A percentile compares a stretch with the other conserved stretches of the same genome.
Evolutionary conservation across 1,284 basidiomycete species (phyloP).

Genomic region (Cystobasidium pallidum): DNA sequence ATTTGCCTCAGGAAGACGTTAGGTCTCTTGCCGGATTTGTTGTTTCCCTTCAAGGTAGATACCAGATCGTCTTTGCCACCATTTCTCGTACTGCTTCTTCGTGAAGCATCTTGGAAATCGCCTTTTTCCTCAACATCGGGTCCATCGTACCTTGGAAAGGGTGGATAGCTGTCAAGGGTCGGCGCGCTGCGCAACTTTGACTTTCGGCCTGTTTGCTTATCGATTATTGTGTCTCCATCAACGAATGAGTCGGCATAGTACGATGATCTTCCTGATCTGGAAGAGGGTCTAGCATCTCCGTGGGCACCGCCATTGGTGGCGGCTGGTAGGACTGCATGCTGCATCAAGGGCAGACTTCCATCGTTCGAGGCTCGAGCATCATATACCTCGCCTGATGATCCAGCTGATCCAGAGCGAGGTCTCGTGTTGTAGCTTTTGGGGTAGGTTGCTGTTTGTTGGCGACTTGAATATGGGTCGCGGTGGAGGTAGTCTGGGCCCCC

Average conservation of each 20-base stretch:
- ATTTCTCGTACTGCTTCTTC: neutral
- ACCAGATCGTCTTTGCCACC: slow-evolving; percentile 1
- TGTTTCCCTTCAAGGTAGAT: slow-evolving; percentile 7
- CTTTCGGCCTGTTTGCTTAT: slow-evolving; percentile 1
- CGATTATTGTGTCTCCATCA: slow-evolving; percentile 36
- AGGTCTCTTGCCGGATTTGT: slow-evolving; percentile 35
- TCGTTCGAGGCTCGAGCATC: slow-evolving; percentile 15
- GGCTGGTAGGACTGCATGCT: slow-evolving; percentile 12
- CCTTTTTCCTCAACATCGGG: slow-evolving; percentile 23
- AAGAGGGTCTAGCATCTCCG: neutral
- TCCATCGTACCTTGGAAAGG: slow-evolving; percentile 12
- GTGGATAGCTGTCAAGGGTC: slow-evolving; percentile 21
- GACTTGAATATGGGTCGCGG: slow-evolving; percentile 26
- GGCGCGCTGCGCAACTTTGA: neutral
- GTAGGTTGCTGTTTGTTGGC: neutral
- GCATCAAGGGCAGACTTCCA: slow-evolving; percentile 35
- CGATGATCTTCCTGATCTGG: neutral
- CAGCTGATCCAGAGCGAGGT: slow-evolving; percentile 13
- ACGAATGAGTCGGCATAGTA: slow-evolving; percentile 24
- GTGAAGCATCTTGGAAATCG: neutral
- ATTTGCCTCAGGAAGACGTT: slow-evolving; percentile 48
- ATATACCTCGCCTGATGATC: neutral
- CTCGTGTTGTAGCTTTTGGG: slow-evolving; percentile 19
- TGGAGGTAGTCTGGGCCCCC: slow-evolving; percentile 22
- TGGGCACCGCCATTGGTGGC: neutral